These are phyloP conservation scores for Helotiales sp. DNA, from an alignment of 2,329 filamentous ascomycete species.

Conservation along the genomic window DNA sequence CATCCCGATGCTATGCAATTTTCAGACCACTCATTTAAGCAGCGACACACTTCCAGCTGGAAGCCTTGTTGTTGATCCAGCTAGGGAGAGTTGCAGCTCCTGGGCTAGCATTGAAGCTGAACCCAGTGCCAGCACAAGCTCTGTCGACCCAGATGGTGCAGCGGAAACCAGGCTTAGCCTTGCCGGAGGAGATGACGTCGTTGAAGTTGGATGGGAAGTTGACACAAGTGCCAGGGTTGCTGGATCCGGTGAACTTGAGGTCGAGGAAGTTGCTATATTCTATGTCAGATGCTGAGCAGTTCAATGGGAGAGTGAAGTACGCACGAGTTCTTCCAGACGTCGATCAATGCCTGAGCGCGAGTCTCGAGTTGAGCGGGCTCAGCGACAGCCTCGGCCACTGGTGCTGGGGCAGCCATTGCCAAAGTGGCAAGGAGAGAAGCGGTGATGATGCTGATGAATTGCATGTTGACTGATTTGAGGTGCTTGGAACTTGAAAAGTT, in stretches of 20 bases:
- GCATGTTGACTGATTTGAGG: conserved; percentile 11
- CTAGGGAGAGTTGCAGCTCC: conserved; percentile 13
- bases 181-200: conserved; percentile 20
- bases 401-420: conserved; percentile 14
- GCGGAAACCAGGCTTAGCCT: conserved; percentile 25
- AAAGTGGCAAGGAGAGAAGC: conserved; percentile 20
- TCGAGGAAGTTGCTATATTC: conserved; percentile 17
- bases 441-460: conserved; percentile 20
- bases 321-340: conserved; percentile 17
- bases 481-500: neutral
- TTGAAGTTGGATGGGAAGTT: conserved; percentile 21
- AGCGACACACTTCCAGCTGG: conserved; percentile 24
- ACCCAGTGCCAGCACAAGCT: conserved; percentile 19
- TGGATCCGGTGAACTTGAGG: conserved; percentile 24
- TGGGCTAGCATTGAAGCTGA: conserved; percentile 20
- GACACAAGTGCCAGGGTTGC: conserved; percentile 14
- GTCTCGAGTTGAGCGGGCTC: conserved; percentile 1
- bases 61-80: conserved; percentile 24
- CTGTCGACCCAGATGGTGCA: conserved; percentile 24
- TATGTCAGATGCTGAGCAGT: neutral
- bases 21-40: conserved; percentile 4
- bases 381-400: neutral
- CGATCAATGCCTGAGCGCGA: neutral
- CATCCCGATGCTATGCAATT: neutral
- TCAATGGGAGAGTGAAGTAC: neutral